Base-by-base conservation (phyloP, 1,284 basidiomycete species). In the Xanthoconium separans region DNA sequence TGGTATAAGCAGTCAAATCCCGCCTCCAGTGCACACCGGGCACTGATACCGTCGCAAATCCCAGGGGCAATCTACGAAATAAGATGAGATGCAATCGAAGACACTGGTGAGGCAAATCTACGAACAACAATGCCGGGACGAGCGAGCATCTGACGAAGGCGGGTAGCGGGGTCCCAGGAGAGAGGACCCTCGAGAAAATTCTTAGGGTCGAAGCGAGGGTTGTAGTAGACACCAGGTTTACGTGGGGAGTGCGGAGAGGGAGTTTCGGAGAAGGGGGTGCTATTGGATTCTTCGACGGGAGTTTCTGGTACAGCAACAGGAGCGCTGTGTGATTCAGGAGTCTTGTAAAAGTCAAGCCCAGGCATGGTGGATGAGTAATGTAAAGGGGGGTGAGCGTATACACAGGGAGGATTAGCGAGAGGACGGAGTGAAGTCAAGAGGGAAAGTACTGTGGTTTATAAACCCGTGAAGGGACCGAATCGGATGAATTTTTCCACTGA, bases 21-120 rank as follows among this genome's bases (percentile, higher is more conserved):
- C 42, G 87, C 84, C 69, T 90, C 86, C 12, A 91, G 73, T 8
- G 89, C 89, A 58, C 87, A 86, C 24, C 89, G 80, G 6, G 89
- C 88, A 60, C 84, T 87, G 68, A 91, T 90, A 49, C 89, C 89
- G 58, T 91, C 89, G 61, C 87, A 91, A 42, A 91, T 88, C 51
- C 89, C 89, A 7, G 88, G 88, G 2, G 87, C 87, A 61, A 87
- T 72, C 85, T 86, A 40, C 6, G 7, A 18, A 50, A 9, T 22
- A 6, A 13, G 24, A 39, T 48, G 41, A 49, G 49, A 22, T 20
- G 30, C 44, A 40, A 16, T 15, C 6, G 1, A 6, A 16, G 22
- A 7, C 2, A 4, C 5, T 24, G 11, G 15, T 33, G 15, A 20
- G 9, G 16, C 1, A 36, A 11, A 0, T 44, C 2, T 45, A 74